Percentiles rank a stretch among this genome's conserved stretches.
Evolutionary conservation across 2,329 filamentous ascomycete species (phyloP).

Genomic region (Diaporthe vaccinii): DNA sequence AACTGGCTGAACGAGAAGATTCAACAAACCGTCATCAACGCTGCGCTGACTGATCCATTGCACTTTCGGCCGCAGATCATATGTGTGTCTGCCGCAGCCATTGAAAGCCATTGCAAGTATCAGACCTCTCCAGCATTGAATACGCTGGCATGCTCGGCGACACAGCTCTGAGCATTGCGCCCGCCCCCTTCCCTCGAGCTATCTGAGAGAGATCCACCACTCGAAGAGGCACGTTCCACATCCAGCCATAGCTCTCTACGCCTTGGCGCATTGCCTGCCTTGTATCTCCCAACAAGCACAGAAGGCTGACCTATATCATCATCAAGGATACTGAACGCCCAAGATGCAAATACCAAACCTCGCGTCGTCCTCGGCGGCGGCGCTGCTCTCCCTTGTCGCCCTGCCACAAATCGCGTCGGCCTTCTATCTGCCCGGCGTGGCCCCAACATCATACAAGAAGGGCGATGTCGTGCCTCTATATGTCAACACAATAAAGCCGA

Average conservation of each 20-base stretch:
- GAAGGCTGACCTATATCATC: not conserved
- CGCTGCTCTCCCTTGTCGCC: slow-evolving; percentile 64
- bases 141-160: slow-evolving; percentile 28
- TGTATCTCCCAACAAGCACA: not conserved
- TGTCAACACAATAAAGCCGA: slow-evolving; percentile 93
- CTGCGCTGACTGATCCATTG: not conserved
- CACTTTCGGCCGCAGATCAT: not conserved
- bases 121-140: not conserved
- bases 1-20: slow-evolving; percentile 26
- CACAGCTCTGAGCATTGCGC: slow-evolving; percentile 26
- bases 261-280: slow-evolving; percentile 11
- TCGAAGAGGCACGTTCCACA: slow-evolving; percentile 22
- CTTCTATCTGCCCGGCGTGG: slow-evolving; percentile 97
- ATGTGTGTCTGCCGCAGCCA: not conserved
- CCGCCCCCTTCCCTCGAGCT: slow-evolving; percentile 7
- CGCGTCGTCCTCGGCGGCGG: slow-evolving; percentile 62
- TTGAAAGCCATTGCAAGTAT: not conserved
- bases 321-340: not conserved
- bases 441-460: slow-evolving; percentile 89
- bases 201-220: not conserved
- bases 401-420: slow-evolving; percentile 72
- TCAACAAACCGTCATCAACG: slow-evolving; percentile 16
- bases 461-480: slow-evolving; percentile 87
- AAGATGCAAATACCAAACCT: slow-evolving; percentile 61
- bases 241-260: slow-evolving; percentile 13